Conservation (phyloP, 1,284 basidiomycete species). For the Volvariella volvacea region DNA sequence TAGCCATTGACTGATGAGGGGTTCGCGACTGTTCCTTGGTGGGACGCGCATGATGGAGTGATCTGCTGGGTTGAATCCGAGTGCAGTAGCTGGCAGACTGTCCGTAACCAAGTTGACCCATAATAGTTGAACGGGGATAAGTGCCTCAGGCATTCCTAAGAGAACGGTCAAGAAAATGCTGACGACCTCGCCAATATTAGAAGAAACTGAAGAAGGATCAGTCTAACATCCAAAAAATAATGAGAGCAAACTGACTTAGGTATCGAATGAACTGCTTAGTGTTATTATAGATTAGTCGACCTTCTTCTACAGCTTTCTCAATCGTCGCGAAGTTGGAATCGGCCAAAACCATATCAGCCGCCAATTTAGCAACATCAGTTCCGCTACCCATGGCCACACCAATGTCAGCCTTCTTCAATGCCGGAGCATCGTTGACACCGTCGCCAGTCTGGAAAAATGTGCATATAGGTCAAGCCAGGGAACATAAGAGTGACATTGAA, state of each 20-base stretch:
- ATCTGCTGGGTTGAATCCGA: conserved; percentile 97
- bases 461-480: conserved; percentile 9
- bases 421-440: conserved; percentile 96
- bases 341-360: conserved; percentile 93
- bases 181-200: conserved; percentile 98
- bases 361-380: conserved; percentile 97
- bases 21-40: conserved; percentile 84
- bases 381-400: conserved; percentile 99
- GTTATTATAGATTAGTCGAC: conserved; percentile 96
- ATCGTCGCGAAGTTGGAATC: conserved; percentile 91
- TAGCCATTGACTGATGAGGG: conserved; percentile 88
- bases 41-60: conserved; percentile 94
- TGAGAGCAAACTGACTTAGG: conserved; percentile 53
- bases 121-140: conserved; percentile 95
- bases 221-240: conserved; percentile 22
- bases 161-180: conserved; percentile 96
- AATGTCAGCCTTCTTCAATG: conserved; percentile 95
- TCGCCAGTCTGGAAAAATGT: conserved; percentile 64
- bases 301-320: conserved; percentile 93
- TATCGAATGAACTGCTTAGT: conserved; percentile 97
- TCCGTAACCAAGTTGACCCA: conserved; percentile 98
- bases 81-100: conserved; percentile 94
- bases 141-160: conserved; percentile 96
- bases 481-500: conserved; percentile 10
- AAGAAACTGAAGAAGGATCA: conserved; percentile 67